These are phyloP conservation scores for Protomyces inundatus DNA, from an alignment of 1,139 yeast genomes.

Conservation along the genomic window DNA sequence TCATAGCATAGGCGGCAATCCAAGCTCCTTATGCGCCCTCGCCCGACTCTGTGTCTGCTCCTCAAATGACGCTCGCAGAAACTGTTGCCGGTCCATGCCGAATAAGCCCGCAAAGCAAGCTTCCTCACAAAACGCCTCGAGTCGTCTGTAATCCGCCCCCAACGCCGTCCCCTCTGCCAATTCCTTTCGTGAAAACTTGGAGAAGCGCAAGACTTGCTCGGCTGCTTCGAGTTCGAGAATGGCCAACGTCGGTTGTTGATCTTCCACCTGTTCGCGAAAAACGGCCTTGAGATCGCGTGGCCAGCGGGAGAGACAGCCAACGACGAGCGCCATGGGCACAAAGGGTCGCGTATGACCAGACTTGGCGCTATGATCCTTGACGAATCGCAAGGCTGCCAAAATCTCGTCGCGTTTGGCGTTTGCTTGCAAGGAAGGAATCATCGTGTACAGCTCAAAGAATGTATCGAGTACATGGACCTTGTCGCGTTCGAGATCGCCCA, in stretches of 20 bases:
- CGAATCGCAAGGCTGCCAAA: neutral
- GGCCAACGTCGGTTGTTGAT: neutral
- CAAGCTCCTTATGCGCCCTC: neutral
- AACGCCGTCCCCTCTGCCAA: constrained; percentile 2
- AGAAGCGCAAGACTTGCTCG: constrained; percentile 3
- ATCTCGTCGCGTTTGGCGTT: constrained; percentile 1
- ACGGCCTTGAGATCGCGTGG: constrained; percentile 23
- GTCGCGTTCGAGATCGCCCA: neutral
- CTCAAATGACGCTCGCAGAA: constrained; percentile 6
- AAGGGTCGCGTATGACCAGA: constrained; percentile 11
- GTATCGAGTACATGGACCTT: constrained; percentile 14
- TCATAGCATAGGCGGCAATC: too few relatives aligned
- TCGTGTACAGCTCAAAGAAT: constrained; percentile 16
- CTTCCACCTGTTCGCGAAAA: neutral
- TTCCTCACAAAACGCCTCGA: neutral
- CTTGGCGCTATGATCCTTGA: neutral
- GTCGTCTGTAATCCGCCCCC: constrained; percentile 4
- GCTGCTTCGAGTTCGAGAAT: constrained; percentile 10
- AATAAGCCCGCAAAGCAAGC: neutral
- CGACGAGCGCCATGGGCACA: constrained; percentile 9
- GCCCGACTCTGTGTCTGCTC: constrained; percentile 4
- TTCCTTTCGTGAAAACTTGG: neutral
- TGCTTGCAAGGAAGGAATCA: neutral
- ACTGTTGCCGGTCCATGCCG: constrained; percentile 6
- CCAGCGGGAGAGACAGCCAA: constrained; percentile 9